Conservation (phyloP, 2,329 filamentous ascomycete species). For the Mollisia scopiformis region DNA sequence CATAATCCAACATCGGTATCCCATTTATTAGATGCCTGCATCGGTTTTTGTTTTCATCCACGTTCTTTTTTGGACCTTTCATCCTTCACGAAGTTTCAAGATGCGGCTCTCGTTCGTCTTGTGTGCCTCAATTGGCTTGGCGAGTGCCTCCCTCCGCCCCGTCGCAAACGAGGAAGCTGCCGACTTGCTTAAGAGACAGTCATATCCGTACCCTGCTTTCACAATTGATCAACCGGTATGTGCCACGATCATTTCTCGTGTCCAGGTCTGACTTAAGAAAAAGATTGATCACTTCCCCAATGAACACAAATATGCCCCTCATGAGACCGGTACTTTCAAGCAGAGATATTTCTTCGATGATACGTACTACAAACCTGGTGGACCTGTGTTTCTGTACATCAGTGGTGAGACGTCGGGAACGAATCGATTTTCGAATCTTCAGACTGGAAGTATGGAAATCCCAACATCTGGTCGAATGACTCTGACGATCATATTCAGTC, state of each 20-base stretch:
- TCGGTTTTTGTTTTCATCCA: neutral
- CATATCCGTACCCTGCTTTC: conserved; percentile 20
- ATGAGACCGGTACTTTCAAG: conserved; percentile 51
- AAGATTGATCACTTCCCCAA: conserved; percentile 51
- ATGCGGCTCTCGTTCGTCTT: neutral
- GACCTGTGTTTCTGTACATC: conserved; percentile 52
- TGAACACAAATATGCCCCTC: conserved; percentile 43
- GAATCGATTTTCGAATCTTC: conserved; percentile 40
- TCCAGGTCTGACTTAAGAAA: conserved; percentile 4
- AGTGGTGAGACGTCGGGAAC: conserved; percentile 48
- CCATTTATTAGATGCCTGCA: neutral
- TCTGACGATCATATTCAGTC: conserved; percentile 38
- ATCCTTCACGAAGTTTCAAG: neutral
- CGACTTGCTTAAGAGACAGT: conserved; percentile 5
- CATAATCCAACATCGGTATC: neutral
- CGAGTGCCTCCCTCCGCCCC: conserved; percentile 3
- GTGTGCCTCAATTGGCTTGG: conserved; percentile 8
- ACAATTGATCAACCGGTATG: conserved; percentile 27
- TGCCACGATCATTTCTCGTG: neutral
- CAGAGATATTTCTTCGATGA: conserved; percentile 58
- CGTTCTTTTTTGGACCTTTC: neutral
- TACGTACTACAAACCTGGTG: conserved; percentile 56
- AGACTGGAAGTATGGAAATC: conserved; percentile 41
- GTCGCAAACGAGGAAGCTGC: conserved; percentile 3
- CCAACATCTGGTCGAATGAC: conserved; percentile 32